phyloP scores from a whole-genome alignment of 176 grass and related monocot genomes.

The Cenchrus americanus region DNA sequence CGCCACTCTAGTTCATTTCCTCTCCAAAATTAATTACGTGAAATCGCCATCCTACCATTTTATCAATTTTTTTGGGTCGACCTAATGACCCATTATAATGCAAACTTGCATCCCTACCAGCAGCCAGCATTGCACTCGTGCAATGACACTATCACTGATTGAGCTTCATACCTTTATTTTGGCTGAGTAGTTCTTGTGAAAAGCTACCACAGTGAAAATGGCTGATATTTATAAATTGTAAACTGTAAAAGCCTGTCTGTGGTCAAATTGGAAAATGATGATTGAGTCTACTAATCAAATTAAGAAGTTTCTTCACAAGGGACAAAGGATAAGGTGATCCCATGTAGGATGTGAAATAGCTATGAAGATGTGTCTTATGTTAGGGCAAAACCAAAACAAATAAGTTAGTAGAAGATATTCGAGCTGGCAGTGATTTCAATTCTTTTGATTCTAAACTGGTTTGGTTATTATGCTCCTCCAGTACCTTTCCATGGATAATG shows the following conservation, averaged over 20 bases:
- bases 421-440: neutral
- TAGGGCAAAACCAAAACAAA: neutral
- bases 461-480: neutral
- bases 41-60: no score
- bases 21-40: no score
- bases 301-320: neutral
- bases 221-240: neutral
- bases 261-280: neutral
- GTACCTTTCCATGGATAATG: neutral
- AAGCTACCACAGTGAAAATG: neutral
- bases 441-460: neutral
- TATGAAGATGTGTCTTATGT: neutral
- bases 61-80: no score
- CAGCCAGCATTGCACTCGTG: conserved; percentile 8
- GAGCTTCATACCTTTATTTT: conserved; percentile 27
- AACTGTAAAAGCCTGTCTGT: neutral
- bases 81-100: no score
- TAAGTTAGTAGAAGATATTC: neutral
- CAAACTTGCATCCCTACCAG: no score
- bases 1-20: no score
- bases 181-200: neutral
- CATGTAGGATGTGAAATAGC: neutral
- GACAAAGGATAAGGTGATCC: neutral
- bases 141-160: neutral
- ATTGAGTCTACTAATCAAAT: neutral